These are phyloP conservation scores for Martiniozyma abietophila DNA, from an alignment of 805 yeast genomes.

Conservation along the genomic window DNA sequence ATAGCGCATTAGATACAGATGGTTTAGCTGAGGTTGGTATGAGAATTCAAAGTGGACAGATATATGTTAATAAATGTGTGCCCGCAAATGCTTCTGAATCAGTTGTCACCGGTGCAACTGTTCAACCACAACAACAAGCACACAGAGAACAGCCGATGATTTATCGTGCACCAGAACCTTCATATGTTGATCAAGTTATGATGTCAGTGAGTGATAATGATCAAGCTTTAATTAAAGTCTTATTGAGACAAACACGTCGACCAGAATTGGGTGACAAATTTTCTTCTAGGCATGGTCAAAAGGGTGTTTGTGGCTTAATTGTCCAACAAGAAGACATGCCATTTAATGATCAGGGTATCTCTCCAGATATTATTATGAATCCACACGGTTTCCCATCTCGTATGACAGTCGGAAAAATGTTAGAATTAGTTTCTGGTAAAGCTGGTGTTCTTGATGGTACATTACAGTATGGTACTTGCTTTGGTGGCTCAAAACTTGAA, in stretches of 20 bases:
- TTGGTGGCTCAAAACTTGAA: conserved; percentile 93
- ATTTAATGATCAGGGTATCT: conserved; percentile 83
- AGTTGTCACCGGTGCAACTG: conserved; percentile 34
- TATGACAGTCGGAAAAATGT: conserved; percentile 99
- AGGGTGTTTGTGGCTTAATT: conserved; percentile 98
- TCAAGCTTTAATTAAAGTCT: conserved; percentile 86
- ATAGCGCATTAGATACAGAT: conserved; percentile 81
- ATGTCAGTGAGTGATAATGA: conserved; percentile 93
- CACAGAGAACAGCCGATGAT: conserved; percentile 87
- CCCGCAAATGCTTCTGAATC: conserved; percentile 78
- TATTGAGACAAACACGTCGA: conserved; percentile 89
- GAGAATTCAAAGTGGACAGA: conserved; percentile 85
- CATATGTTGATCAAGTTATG: conserved; percentile 95
- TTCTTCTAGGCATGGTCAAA: conserved; percentile 96
- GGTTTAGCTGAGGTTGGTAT: conserved; percentile 96
- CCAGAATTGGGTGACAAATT: conserved; percentile 98
- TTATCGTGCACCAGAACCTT: conserved; percentile 92
- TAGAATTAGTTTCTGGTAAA: conserved; percentile 91
- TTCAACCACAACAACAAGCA: conserved; percentile 28
- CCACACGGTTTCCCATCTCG: conserved; percentile 99
- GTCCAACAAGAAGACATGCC: conserved; percentile 97
- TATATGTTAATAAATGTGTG: conserved; percentile 85
- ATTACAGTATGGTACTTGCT: conserved; percentile 94
- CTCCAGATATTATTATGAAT: conserved; percentile 95
- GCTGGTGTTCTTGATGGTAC: conserved; percentile 94